These are phyloP conservation scores for Aspergillus uvarum DNA, from an alignment of 2,329 filamentous ascomycete genomes.

Conservation along the genomic window DNA sequence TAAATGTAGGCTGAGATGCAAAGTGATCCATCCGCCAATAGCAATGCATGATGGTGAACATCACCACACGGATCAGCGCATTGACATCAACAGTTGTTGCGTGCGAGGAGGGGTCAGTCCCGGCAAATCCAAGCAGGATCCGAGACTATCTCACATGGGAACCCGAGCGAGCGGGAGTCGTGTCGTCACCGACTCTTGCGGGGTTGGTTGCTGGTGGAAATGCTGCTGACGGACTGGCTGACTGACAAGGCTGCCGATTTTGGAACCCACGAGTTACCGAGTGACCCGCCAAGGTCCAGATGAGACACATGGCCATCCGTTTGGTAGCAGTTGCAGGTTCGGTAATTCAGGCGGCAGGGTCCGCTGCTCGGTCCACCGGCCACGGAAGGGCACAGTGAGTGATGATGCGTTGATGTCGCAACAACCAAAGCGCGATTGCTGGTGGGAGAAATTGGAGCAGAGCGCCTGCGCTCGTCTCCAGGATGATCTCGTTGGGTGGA, in stretches of 20 bases:
- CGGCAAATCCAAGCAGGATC: conserved; percentile 3
- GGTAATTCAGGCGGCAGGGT: not conserved
- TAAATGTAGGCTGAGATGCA: conserved; percentile 6
- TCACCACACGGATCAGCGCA: conserved; percentile 10
- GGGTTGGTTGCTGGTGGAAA: conserved; percentile 14
- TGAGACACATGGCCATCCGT: not conserved
- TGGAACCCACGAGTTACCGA: conserved; percentile 11
- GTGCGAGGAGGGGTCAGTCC: conserved; percentile 7
- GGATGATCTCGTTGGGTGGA: conserved; percentile 1
- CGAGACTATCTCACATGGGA: conserved; percentile 12
- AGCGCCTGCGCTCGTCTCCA: conserved; percentile 20
- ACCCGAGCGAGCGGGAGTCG: conserved; percentile 10
- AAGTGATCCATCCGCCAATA: conserved; percentile 7
- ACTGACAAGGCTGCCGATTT: conserved; percentile 13
- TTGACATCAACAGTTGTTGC: conserved; percentile 6
- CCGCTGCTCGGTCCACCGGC: conserved; percentile 12
- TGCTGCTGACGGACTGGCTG: not conserved
- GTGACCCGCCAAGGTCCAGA: conserved; percentile 9
- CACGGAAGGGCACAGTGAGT: conserved; percentile 7
- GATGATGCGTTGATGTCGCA: conserved; percentile 12
- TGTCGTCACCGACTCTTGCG: conserved; percentile 18
- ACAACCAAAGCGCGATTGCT: conserved; percentile 17
- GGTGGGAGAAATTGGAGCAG: conserved; percentile 8
- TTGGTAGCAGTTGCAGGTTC: conserved; percentile 4
- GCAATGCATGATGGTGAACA: conserved; percentile 5